Base-by-base conservation (phyloP, 2,329 filamentous ascomycete genomes). In the Pyricularia sp. region DNA sequence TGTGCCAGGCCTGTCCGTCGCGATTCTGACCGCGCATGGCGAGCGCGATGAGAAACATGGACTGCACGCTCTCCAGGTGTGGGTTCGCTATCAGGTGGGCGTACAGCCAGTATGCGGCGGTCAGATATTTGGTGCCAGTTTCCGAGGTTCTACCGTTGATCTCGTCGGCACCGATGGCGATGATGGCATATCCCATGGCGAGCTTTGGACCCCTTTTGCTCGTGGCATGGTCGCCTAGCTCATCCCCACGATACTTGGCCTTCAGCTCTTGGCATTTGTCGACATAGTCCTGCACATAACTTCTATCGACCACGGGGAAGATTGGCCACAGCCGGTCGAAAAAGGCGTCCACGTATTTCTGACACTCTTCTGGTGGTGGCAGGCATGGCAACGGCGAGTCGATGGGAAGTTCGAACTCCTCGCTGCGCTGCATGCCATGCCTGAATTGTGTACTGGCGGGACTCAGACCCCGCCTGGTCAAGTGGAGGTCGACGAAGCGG, bases 1-100 rank as follows among this genome's bases (percentile, higher is more conserved):
- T 68, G n/a, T 75, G 73, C 73, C 73, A 75, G 3, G 72, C 71
- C 66, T 74, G 73, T 0, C 73, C 73, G n/a, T 75, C 73, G 26
- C 73, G 73, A 5, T 68, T 67, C 1, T 70, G 70, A 1, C 70
- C 71, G n/a, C 72, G 68, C 1, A 75, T 69, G 0, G 71, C 70
- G 0, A 74, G 55, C 9, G 70, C 61, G 7, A 74, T 63, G 0
- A 75, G 71, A 0, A 72, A 59, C 0, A 75, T 68, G 25, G 72
- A 70, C 58, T 75, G 72, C 2, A 75, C 71, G 25, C 72, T 74
- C 3, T 66, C 58, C 7, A 71, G 23, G 65, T 74, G 74, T 0
- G 73, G 73, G 1, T 68, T 69, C 0, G 71, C 71, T 5, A 72
- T 69, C 3, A 74, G 66, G 59, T 74, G 72, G 20, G 66, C 72